Evolutionary conservation across 2,329 filamentous ascomycete species (phyloP).

Genomic region (Colletotrichum musicola): DNA sequence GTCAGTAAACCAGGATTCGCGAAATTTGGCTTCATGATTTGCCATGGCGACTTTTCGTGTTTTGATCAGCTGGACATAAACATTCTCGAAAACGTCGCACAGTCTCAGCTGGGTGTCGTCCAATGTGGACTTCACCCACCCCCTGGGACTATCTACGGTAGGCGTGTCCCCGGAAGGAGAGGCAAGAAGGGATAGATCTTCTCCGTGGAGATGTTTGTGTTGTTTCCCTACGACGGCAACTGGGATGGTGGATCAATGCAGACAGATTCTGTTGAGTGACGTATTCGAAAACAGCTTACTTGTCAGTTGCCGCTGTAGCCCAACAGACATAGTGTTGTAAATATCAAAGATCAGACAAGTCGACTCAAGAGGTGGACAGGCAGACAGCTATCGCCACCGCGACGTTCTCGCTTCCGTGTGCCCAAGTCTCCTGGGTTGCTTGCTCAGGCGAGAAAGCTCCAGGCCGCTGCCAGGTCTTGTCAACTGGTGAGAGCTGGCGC

Average conservation of each 20-base stretch:
- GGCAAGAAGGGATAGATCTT: background rate
- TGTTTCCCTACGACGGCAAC: constrained; percentile 6
- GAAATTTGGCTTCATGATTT: constrained; percentile 26
- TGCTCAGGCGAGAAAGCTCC: background rate
- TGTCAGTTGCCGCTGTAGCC: background rate
- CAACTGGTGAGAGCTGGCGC: constrained; percentile 27
- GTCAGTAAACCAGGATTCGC: background rate
- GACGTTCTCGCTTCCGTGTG: background rate
- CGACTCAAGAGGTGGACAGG: background rate
- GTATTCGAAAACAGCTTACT: background rate
- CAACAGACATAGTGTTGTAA: background rate
- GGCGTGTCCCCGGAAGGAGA: constrained; percentile 1
- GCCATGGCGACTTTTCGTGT: constrained; percentile 13
- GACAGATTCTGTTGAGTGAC: background rate
- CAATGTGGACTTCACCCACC: constrained; percentile 33
- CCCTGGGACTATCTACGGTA: background rate
- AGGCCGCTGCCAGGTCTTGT: constrained; percentile 20
- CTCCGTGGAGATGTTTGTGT: background rate
- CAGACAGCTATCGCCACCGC: background rate
- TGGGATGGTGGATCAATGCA: background rate
- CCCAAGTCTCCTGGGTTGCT: background rate
- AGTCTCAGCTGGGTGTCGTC: constrained; percentile 36
- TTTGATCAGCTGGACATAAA: constrained; percentile 34
- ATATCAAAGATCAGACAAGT: background rate
- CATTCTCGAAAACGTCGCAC: constrained; percentile 21